Percentiles rank a stretch among this genome's conserved stretches.
Conservation (phyloP, 352 stramenopile genomes). For the Phytophthora vignae region DNA sequence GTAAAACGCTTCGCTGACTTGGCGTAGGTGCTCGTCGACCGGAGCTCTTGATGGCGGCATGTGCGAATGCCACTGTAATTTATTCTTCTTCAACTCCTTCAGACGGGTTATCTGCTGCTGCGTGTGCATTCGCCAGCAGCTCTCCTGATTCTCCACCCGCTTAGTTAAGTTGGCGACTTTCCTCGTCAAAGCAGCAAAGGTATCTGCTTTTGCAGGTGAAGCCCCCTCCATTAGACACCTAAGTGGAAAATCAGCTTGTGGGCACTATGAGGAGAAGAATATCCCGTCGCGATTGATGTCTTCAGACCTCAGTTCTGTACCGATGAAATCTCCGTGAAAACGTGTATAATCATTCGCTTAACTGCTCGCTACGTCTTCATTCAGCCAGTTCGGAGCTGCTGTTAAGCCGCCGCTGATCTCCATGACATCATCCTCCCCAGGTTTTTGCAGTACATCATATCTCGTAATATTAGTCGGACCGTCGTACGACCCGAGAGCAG, state of each 20-base stretch:
- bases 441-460: too few relatives aligned
- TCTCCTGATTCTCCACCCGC: background rate
- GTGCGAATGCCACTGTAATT: background rate
- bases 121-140: background rate
- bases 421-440: too few relatives aligned
- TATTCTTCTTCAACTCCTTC: background rate
- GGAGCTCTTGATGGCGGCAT: background rate
- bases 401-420: too few relatives aligned
- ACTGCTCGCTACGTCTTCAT: too few relatives aligned
- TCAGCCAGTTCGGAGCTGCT: too few relatives aligned
- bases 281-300: background rate
- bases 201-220: background rate
- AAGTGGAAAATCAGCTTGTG: background rate
- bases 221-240: background rate
- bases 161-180: background rate
- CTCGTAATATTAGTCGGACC: too few relatives aligned
- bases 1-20: background rate
- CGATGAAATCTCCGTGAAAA: background rate
- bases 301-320: background rate
- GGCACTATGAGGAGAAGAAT: too few relatives aligned
- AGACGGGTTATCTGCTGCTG: background rate
- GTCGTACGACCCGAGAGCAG: too few relatives aligned
- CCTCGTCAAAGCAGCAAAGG: background rate
- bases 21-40: background rate
- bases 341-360: background rate